Percentiles rank a stretch among this genome's conserved stretches.
phyloP scores from a whole-genome alignment of 768 basidiomycete species.

The Rhizopogon vinicolor region DNA sequence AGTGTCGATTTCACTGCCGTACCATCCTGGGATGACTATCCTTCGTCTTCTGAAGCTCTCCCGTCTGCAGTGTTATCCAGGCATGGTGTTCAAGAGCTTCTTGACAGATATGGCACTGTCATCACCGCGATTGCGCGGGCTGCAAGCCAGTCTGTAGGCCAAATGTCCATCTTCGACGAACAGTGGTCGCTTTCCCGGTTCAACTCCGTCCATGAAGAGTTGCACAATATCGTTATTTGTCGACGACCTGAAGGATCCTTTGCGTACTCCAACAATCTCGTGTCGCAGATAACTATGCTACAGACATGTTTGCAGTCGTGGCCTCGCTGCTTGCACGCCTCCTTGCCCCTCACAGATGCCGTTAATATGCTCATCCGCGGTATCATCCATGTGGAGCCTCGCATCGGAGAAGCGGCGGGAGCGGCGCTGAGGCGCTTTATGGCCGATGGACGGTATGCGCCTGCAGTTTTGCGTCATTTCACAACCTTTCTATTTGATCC shows the following conservation, averaged over 20 bases:
- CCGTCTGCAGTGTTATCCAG: constrained; percentile 53
- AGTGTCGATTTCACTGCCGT: constrained; percentile 59
- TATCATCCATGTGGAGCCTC: constrained; percentile 81
- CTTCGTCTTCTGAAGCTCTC: constrained; percentile 60
- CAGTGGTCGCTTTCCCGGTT: constrained; percentile 68
- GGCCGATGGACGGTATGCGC: constrained; percentile 50
- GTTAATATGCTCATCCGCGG: constrained; percentile 79
- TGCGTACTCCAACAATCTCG: constrained; percentile 59
- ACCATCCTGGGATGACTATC: constrained; percentile 59
- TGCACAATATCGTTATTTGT: constrained; percentile 61
- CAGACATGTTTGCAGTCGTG: constrained; percentile 78
- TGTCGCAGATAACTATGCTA: constrained; percentile 65
- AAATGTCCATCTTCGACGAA: constrained; percentile 83
- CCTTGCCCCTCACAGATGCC: constrained; percentile 50
- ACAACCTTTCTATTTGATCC: constrained; percentile 74
- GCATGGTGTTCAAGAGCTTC: constrained; percentile 66
- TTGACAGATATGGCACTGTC: constrained; percentile 57
- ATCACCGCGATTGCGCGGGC: constrained; percentile 52
- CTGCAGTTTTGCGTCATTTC: constrained; percentile 58
- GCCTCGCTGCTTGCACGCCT: constrained; percentile 71
- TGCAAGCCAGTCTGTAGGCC: constrained; percentile 62
- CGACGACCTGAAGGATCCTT: constrained; percentile 61
- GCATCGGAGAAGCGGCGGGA: constrained; percentile 62
- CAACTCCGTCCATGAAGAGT: constrained; percentile 51
- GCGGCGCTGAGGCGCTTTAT: constrained; percentile 71